Base-by-base conservation (phyloP, 768 basidiomycete species). In the Roridomyces roridus region DNA sequence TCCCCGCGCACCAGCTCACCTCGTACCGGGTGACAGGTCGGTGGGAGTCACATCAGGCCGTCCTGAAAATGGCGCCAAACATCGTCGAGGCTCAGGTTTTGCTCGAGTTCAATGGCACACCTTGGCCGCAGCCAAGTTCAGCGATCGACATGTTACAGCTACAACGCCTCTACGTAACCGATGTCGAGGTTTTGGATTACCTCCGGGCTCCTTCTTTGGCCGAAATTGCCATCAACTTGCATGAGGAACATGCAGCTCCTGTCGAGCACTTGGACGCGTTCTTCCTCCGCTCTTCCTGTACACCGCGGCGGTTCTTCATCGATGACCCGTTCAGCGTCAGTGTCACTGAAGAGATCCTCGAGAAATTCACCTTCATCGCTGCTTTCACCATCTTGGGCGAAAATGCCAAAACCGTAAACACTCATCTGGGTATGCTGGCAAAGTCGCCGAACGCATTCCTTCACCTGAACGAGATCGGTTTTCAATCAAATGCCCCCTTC, bases 1-100 rank as follows among this genome's bases (percentile, higher is more conserved):
- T 48, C n/a, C 55, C 55, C 12, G 18, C n/a, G 1, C 55, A 44
- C 8, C 55, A 49, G 40, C 47, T 56, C 18, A 56, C 46, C 18
- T 40, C 46, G 5, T 49, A 56, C 23, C 21, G 35, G 5, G 23
- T 44, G 15, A 25, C 42, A 8, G 46, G 14, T 9, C 14, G 46
- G 6, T 56, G 55, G 47, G 18, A 36, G n/a, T 21, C 9, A 3
- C 55, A 56, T 29, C 5, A 15, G 29, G 18, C 2, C 6, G 35
- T 56, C 9, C 23, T 56, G 31, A 26, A 18, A 14, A 39, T 44
- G 20, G 46, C 40, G 2, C 18, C 34, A 6, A 48, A 56, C 18
- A 31, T 56, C 14, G 25, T 56, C 41, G 46, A 56, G 17, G 46
- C 36, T 7, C n/a, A n/a, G n/a, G n/a, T n/a, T n/a, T n/a, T n/a